Conservation (phyloP, 805 yeast genomes). For the Yamadazyma ubonensis region DNA sequence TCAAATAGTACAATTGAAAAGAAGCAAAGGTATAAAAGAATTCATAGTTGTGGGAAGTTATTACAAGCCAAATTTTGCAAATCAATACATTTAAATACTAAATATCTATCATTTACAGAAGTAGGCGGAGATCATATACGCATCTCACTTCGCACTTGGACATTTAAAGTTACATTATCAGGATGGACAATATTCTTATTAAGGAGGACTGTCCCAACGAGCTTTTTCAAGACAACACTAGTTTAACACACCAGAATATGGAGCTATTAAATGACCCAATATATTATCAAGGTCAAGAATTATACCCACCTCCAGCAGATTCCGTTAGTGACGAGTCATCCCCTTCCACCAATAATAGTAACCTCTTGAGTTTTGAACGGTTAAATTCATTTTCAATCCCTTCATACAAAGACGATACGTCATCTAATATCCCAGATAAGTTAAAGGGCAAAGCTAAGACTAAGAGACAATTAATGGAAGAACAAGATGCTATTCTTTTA, state of each 20-base stretch:
- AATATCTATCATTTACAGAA: too few relatives aligned
- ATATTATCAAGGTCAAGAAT: neutral
- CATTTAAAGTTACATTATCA: neutral
- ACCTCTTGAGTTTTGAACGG: neutral
- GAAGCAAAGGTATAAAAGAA: too few relatives aligned
- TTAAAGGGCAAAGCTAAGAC: slow-evolving; percentile 13
- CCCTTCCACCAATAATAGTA: slow-evolving; percentile 15
- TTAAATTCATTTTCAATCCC: neutral
- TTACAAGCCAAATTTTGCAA: too few relatives aligned
- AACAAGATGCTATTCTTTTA: slow-evolving; percentile 36
- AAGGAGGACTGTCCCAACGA: neutral
- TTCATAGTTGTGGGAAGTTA: too few relatives aligned
- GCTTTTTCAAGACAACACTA: neutral
- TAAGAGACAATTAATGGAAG: slow-evolving; percentile 31
- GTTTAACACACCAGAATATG: slow-evolving; percentile 4
- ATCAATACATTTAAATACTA: too few relatives aligned
- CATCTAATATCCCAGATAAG: neutral
- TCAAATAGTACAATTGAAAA: too few relatives aligned
- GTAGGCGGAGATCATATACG: too few relatives aligned
- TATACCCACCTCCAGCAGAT: neutral
- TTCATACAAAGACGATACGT: neutral
- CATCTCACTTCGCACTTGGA: neutral
- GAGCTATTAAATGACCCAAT: slow-evolving; percentile 3
- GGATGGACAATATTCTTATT: neutral
- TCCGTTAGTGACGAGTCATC: slow-evolving; percentile 15